Evolutionary conservation across 352 stramenopile genomes (phyloP).

Genomic region (Globisporangium polare): DNA sequence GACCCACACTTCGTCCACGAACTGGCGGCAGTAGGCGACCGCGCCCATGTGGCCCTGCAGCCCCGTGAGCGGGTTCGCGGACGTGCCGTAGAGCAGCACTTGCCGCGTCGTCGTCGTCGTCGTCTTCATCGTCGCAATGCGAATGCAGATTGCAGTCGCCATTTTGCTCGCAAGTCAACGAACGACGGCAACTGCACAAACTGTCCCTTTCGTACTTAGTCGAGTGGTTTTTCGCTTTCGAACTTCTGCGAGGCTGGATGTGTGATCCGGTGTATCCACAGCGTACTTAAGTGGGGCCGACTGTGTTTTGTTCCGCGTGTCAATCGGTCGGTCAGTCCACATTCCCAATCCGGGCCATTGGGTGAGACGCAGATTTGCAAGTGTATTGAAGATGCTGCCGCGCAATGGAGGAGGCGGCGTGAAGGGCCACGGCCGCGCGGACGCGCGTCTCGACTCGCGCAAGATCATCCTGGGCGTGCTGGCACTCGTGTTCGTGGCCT

Average conservation of each 20-base stretch:
- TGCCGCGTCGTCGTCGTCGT: slow-evolving; percentile 20
- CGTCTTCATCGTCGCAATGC: background rate
- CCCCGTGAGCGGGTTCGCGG: slow-evolving; percentile 79
- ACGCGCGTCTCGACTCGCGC: slow-evolving; percentile 31
- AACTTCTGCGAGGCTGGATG: too few species aligned
- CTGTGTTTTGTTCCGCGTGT: background rate
- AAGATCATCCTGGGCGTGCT: slow-evolving; percentile 54
- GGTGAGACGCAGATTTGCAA: background rate
- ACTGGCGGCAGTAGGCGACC: slow-evolving; percentile 46
- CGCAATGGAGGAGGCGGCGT: slow-evolving; percentile 19
- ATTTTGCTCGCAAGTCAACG: background rate
- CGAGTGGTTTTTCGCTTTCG: too few species aligned
- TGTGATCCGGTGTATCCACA: too few species aligned
- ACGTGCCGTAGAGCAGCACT: slow-evolving; percentile 83
- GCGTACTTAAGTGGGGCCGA: too few species aligned
- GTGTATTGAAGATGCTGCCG: slow-evolving; percentile 25
- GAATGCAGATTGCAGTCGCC: background rate
- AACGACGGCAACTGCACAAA: too few species aligned
- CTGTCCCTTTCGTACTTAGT: too few species aligned
- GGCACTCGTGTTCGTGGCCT: slow-evolving; percentile 52
- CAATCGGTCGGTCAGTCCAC: background rate
- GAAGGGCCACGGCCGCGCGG: slow-evolving; percentile 1
- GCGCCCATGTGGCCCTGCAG: slow-evolving; percentile 75
- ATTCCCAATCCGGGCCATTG: background rate
- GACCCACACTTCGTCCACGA: slow-evolving; percentile 88